Percentiles rank a stretch among this genome's conserved stretches.
Evolutionary conservation across 73 alveolate genomes (phyloP).

Genomic region (Breviolum minutum): DNA sequence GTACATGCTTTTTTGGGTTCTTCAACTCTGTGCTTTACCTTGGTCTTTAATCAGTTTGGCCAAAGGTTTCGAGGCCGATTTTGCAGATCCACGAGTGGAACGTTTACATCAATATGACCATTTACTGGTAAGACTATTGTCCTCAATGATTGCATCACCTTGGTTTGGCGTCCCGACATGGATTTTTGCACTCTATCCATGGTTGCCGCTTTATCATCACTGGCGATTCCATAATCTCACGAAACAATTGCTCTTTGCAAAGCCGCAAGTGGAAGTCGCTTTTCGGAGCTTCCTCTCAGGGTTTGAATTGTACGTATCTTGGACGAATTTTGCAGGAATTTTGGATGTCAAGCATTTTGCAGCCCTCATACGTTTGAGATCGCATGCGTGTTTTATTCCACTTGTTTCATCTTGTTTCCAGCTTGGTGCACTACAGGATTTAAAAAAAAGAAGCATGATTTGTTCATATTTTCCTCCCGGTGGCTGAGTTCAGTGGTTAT

Average conservation of each 20-base stretch:
- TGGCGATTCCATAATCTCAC: background rate
- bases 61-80: slow-evolving; percentile 28
- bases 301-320: slow-evolving; percentile 2
- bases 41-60: slow-evolving; percentile 9
- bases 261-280: slow-evolving; percentile 28
- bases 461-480: background rate
- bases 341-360: too few species aligned
- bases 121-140: slow-evolving; percentile 2
- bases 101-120: background rate
- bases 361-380: too few species aligned
- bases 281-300: slow-evolving; percentile 33
- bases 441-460: background rate
- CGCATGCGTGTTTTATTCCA: too few species aligned
- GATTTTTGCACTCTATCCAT: slow-evolving; percentile 18
- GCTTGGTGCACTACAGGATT: too few species aligned
- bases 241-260: slow-evolving; percentile 26
- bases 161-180: slow-evolving; percentile 9
- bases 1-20: background rate
- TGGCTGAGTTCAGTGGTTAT: background rate
- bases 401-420: too few species aligned
- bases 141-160: background rate
- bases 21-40: background rate
- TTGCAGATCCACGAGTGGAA: background rate
- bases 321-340: background rate
- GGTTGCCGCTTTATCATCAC: slow-evolving; percentile 11